Conservation (phyloP, 1,284 basidiomycete species). For the Schizophyllum amplum region DNA sequence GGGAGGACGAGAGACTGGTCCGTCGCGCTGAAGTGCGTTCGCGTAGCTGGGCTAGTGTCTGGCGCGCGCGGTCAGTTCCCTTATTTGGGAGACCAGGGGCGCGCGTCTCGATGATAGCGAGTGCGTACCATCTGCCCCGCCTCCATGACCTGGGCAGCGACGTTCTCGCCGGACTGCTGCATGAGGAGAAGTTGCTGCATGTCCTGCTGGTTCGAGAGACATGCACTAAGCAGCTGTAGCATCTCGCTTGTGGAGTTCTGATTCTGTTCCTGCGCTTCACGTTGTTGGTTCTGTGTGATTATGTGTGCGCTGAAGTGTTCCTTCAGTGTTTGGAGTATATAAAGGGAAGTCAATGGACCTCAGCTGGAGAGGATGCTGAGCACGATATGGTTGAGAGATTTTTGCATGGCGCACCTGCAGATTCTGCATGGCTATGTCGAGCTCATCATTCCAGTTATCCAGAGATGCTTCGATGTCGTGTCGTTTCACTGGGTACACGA, state of each 20-base stretch:
- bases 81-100: no score
- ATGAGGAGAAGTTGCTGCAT: constrained; percentile 26
- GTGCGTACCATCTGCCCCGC: constrained; percentile 36
- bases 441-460: not conserved
- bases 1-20: constrained; percentile 4
- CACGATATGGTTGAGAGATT: not conserved
- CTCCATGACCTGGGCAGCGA: constrained; percentile 39
- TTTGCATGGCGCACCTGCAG: not conserved
- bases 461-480: not conserved
- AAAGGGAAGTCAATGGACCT: not conserved
- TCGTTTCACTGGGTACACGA: not conserved
- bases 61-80: no score
- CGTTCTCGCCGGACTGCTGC: constrained; percentile 30
- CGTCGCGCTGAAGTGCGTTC: not conserved
- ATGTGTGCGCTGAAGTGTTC: constrained; percentile 15
- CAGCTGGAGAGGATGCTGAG: not conserved
- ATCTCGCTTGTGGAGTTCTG: constrained; percentile 25
- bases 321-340: not conserved
- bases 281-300: constrained; percentile 25
- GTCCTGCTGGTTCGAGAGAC: constrained; percentile 29
- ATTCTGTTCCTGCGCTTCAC: constrained; percentile 25
- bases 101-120: no score
- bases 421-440: not conserved
- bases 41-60: not conserved
- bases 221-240: constrained; percentile 27